These are phyloP conservation scores for Hirschioporus abietinus DNA, from an alignment of 768 basidiomycete genomes.

Conservation along the genomic window DNA sequence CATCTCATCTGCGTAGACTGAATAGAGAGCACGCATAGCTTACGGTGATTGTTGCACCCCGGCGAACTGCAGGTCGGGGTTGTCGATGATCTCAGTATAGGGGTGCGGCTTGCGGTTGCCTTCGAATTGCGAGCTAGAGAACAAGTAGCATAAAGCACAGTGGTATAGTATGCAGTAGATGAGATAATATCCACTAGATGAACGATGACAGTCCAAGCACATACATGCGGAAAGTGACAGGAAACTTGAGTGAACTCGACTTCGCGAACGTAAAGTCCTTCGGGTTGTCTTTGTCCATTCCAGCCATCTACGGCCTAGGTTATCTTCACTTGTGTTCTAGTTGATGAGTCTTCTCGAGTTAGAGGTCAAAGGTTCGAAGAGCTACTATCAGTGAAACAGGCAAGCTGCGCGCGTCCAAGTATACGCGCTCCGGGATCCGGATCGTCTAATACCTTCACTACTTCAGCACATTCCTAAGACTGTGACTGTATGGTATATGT, in stretches of 20 bases:
- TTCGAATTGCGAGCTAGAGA: slow-evolving; percentile 72
- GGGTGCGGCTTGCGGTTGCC: slow-evolving; percentile 67
- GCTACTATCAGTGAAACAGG: no score
- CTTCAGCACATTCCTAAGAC: not conserved
- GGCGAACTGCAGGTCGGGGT: slow-evolving; percentile 77
- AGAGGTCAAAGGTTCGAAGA: no score
- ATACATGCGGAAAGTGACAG: slow-evolving; percentile 83
- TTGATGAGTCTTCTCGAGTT: no score
- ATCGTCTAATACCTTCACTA: no score
- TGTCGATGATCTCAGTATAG: slow-evolving; percentile 76
- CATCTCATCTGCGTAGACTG: slow-evolving; percentile 11
- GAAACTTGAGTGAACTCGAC: slow-evolving; percentile 82
- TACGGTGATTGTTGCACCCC: slow-evolving; percentile 75
- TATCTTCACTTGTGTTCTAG: no score
- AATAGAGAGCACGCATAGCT: slow-evolving; percentile 24
- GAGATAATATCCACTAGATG: no score
- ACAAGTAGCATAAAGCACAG: not conserved
- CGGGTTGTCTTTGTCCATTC: slow-evolving; percentile 58
- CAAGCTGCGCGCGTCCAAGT: no score
- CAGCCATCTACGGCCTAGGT: not conserved
- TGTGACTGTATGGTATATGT: not conserved
- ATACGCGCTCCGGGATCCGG: no score
- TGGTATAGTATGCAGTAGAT: not conserved
- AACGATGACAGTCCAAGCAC: slow-evolving; percentile 6
- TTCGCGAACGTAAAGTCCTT: slow-evolving; percentile 93